Conservation (phyloP, 1,139 yeast species). For the Insectozyma bohioensis region DNA sequence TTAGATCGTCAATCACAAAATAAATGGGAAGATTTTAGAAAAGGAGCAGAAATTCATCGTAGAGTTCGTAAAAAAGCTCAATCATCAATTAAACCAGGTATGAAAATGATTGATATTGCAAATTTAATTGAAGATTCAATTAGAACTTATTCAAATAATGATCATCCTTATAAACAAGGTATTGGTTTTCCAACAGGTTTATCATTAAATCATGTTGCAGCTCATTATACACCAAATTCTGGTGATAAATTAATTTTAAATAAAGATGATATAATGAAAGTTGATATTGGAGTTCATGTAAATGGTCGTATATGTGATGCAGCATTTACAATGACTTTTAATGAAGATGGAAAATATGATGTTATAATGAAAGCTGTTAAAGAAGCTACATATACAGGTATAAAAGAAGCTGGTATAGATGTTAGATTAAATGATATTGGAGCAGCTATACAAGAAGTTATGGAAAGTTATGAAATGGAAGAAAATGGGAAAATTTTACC, state of each 20-base stretch:
- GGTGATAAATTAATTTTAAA: conserved; percentile 82
- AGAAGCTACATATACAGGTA: conserved; percentile 93
- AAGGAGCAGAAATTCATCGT: conserved; percentile 95
- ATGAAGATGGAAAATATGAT: conserved; percentile 67
- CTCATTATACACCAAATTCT: conserved; percentile 96
- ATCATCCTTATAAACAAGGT: conserved; percentile 72
- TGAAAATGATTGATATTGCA: conserved; percentile 88
- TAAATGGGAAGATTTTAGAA: conserved; percentile 84
- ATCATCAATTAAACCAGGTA: conserved; percentile 79
- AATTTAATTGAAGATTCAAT: conserved; percentile 85
- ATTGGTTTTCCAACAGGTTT: conserved; percentile 98
- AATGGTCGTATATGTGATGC: conserved; percentile 95
- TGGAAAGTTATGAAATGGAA: conserved; percentile 96
- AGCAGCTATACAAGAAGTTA: conserved; percentile 91
- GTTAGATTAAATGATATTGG: conserved; percentile 95
- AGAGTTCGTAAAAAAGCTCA: conserved; percentile 83
- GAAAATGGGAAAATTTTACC: conserved; percentile 83
- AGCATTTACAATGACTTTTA: conserved; percentile 91
- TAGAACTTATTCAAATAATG: conserved; percentile 67
- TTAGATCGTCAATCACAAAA: conserved; percentile 65
- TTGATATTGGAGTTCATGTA: conserved; percentile 95
- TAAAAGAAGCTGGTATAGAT: conserved; percentile 91
- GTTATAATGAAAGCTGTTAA: conserved; percentile 76
- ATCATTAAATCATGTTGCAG: conserved; percentile 91
- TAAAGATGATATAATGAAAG: conserved; percentile 93